phyloP scores from a whole-genome alignment of 176 grass and related monocot species.

The Tillandsia leiboldiana region DNA sequence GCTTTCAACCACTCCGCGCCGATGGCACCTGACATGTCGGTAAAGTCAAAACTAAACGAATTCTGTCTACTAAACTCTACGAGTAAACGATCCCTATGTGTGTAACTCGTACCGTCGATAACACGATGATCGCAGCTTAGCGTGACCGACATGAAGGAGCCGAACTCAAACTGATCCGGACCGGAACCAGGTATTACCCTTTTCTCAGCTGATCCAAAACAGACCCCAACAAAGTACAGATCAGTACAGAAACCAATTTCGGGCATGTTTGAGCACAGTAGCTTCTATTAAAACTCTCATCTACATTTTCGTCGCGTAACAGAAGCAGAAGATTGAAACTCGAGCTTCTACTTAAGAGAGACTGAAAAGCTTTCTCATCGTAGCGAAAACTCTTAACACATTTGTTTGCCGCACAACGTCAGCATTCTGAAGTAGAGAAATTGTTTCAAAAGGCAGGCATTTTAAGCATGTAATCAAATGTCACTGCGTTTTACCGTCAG shows the following conservation, averaged over 20 bases:
- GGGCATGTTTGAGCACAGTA: too few relatives aligned
- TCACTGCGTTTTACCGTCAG: too few relatives aligned
- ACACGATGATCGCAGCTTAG: conserved; percentile 96
- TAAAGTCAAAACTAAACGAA: background rate
- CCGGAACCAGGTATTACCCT: conserved; percentile 61
- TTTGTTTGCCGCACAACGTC: too few relatives aligned
- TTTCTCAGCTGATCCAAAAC: conserved; percentile 54
- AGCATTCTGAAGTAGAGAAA: too few relatives aligned
- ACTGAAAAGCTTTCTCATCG: too few relatives aligned
- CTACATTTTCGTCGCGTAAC: too few relatives aligned
- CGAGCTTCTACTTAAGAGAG: too few relatives aligned
- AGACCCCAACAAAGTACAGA: background rate
- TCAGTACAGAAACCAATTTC: background rate
- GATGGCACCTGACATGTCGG: conserved; percentile 48
- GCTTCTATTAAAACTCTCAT: background rate
- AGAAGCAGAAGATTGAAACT: too few relatives aligned
- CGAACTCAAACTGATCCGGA: conserved; percentile 63
- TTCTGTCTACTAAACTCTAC: too few relatives aligned
- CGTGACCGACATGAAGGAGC: conserved; percentile 87
- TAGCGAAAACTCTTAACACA: too few relatives aligned
- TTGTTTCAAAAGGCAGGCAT: too few relatives aligned
- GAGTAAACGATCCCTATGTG: background rate
- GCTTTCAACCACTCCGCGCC: conserved; percentile 86
- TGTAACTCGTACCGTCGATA: conserved; percentile 61
- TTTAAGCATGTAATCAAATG: too few relatives aligned